Conservation (phyloP, 2,329 filamentous ascomycete species). For the Malbranchea zuffiana region DNA sequence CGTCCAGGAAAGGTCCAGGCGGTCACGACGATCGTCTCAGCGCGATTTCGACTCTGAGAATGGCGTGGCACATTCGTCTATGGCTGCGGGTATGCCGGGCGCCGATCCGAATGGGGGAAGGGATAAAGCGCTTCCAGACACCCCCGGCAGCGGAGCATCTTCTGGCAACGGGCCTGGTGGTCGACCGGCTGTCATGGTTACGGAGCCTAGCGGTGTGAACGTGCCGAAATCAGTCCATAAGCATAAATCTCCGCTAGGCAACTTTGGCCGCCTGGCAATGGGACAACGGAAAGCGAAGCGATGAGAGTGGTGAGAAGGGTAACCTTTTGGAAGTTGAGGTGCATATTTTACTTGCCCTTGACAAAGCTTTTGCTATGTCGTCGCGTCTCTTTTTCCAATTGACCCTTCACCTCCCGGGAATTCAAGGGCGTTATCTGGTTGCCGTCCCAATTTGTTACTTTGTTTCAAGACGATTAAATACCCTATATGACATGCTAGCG, state of each 20-base stretch:
- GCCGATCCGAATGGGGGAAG: conserved; percentile 20
- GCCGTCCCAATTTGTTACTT: no score
- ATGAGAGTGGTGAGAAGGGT: conserved; percentile 15
- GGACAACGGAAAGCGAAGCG: conserved; percentile 48
- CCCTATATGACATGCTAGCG: no score
- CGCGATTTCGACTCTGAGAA: conserved; percentile 42
- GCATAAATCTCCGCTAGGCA: conserved; percentile 52
- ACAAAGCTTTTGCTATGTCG: no score
- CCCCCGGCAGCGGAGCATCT: conserved; percentile 20
- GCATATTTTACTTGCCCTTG: no score
- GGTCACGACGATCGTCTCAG: conserved; percentile 49
- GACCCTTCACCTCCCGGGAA: no score
- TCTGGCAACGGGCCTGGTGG: background rate
- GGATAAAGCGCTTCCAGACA: conserved; percentile 27
- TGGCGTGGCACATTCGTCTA: conserved; percentile 25
- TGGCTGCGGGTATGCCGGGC: conserved; percentile 17
- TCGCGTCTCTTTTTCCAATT: no score
- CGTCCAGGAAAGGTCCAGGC: conserved; percentile 75
- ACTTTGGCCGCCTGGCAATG: conserved; percentile 61
- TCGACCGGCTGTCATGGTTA: conserved; percentile 1
- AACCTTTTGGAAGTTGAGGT: background rate
- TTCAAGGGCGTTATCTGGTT: no score
- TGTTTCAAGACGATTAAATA: no score
- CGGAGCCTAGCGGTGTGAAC: conserved; percentile 26
- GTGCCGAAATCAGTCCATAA: conserved; percentile 41